Evolutionary conservation across 129 eudicot species (phyloP).

Genomic region (Scalesia atractyloides): DNA sequence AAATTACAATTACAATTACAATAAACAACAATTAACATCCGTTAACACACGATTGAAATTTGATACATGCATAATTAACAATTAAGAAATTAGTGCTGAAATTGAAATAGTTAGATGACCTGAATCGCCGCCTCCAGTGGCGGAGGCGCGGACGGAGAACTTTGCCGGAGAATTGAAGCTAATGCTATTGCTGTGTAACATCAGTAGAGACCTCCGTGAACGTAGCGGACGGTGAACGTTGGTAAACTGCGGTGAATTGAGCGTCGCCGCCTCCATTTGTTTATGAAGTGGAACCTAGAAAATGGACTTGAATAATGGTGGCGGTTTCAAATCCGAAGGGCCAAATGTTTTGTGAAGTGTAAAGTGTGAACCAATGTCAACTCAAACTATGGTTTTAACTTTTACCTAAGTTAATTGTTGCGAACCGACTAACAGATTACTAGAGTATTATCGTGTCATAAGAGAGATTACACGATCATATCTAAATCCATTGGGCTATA

Average conservation of each 20-base stretch:
- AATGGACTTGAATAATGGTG: neutral
- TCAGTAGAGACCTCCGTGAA: constrained; percentile 28
- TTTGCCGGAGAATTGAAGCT: constrained; percentile 41
- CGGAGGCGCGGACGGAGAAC: constrained; percentile 65
- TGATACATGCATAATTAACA: neutral
- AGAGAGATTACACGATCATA: no score
- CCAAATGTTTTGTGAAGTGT: neutral
- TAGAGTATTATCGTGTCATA: no score
- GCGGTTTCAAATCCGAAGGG: constrained; percentile 10
- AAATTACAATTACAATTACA: neutral
- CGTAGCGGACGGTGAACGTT: constrained; percentile 4
- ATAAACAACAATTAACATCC: neutral
- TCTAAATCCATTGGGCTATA: no score
- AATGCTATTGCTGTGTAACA: constrained; percentile 12
- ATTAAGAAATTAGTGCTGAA: neutral
- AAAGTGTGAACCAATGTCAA: no score
- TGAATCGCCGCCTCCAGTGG: constrained; percentile 44
- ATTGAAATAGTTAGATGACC: constrained; percentile 34
- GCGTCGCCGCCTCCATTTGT: constrained; percentile 51
- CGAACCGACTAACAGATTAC: no score
- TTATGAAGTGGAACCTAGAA: neutral
- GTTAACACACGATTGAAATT: neutral
- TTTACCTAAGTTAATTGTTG: no score
- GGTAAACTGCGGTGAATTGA: constrained; percentile 43
- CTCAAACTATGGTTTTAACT: no score